A percentile compares a stretch with the other conserved stretches of the same genome.
These are phyloP conservation scores for Kandelia obovata DNA, from an alignment of 345 rosid species.

Conservation along the genomic window DNA sequence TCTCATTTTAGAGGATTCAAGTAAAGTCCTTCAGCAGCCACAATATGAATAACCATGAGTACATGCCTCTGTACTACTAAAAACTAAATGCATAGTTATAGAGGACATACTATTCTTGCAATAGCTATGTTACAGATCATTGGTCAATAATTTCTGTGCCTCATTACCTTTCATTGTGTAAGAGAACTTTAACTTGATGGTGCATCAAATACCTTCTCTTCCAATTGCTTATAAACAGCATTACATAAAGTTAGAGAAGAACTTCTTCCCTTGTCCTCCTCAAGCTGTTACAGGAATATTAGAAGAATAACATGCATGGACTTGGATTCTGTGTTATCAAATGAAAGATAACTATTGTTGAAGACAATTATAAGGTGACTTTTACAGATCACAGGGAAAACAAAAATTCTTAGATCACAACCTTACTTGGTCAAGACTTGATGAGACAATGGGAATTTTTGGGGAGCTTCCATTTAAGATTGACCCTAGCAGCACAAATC, in stretches of 20 bases:
- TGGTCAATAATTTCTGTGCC: not conserved
- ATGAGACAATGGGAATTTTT: too few relatives aligned
- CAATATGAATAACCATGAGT: not conserved
- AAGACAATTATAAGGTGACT: not conserved
- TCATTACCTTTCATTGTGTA: too few relatives aligned
- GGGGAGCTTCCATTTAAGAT: too few relatives aligned
- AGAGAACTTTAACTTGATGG: too few relatives aligned
- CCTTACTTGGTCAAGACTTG: too few relatives aligned
- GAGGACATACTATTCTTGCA: too few relatives aligned
- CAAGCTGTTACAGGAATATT: conserved; percentile 43
- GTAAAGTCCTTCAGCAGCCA: not conserved
- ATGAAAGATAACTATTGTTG: not conserved
- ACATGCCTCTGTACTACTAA: not conserved
- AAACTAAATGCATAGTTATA: too few relatives aligned
- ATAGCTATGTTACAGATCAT: too few relatives aligned
- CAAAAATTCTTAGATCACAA: not conserved
- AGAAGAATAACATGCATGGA: not conserved
- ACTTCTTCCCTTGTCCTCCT: conserved; percentile 59
- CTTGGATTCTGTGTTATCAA: not conserved
- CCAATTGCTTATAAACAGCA: conserved; percentile 60
- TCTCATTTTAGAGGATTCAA: not conserved
- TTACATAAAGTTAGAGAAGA: conserved; percentile 47
- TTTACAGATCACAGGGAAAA: not conserved
- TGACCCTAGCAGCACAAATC: too few relatives aligned
- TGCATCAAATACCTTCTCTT: too few relatives aligned